A percentile compares a stretch with the other conserved stretches of the same genome.
Evolutionary conservation across 345 rosid genomes (phyloP).

Genomic region (Psidium guajava): DNA sequence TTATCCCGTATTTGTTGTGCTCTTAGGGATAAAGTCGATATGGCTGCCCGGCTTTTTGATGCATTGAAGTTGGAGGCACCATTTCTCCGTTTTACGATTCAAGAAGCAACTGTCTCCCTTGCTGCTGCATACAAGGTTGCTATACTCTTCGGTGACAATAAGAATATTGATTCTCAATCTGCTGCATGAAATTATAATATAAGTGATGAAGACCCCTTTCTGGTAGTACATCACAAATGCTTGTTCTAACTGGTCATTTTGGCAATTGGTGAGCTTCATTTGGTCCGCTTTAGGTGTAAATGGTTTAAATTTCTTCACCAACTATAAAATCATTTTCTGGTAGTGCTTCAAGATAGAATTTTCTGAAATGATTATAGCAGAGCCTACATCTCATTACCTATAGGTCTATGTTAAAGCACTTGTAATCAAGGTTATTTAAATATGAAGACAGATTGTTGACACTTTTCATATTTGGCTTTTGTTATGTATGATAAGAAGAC

Average conservation of each 20-base stretch:
- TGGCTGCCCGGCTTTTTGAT: conserved; percentile 83
- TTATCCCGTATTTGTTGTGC: conserved; percentile 3
- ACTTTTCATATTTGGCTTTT: neutral
- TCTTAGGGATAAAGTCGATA: conserved; percentile 77
- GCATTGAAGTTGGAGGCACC: conserved; percentile 70
- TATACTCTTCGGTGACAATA: neutral
- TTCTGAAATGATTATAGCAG: neutral
- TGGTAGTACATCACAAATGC: neutral
- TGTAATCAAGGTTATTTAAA: neutral
- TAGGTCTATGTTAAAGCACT: neutral
- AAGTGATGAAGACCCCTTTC: neutral
- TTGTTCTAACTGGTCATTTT: neutral
- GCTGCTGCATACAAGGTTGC: conserved; percentile 79
- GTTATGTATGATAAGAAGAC: neutral
- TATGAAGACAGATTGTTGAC: neutral
- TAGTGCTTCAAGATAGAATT: neutral
- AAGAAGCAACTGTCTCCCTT: conserved; percentile 77
- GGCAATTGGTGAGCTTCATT: neutral
- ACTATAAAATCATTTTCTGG: neutral
- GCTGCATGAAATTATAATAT: neutral
- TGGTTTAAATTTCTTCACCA: neutral
- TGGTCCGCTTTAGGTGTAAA: neutral
- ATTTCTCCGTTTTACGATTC: conserved; percentile 63
- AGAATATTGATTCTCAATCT: neutral
- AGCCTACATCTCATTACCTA: neutral